Base-by-base conservation (phyloP, 345 rosid species). In the Alliaria petiolata region DNA sequence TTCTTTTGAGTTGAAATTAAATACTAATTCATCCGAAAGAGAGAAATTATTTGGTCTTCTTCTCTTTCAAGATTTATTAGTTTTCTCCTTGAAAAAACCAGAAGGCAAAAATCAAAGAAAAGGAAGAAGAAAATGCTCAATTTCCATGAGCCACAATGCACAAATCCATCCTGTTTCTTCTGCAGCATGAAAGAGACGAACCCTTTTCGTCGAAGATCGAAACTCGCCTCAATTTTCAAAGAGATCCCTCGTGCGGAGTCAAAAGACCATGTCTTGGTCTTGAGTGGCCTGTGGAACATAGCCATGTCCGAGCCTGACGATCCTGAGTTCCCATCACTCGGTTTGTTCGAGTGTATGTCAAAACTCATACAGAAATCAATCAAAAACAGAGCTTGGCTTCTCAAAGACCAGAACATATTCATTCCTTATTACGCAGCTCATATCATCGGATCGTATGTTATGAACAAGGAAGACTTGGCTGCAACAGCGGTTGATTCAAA, bases 391-490 rank as follows among this genome's bases (percentile, higher is more conserved):
- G 7, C 63, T 34, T 92, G 97, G 98, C 89, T 88, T 66, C 82
- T 76, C n/a, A 73, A 75, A 72, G 90, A 85, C 62, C 97, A 90
- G 64, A 90, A 92, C 83, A 78, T 90, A 45, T 90, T 85, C 68
- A 82, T 92, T 49, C 95, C 97, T 1, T 90, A 90, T 50, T 92
- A 90, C 58, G 93, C 98, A 12, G 90, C 95, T 0, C 95, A 92
- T 62, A 80, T 90, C 16, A 81, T 92, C 3, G 98, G 97, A 34
- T 84, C 98, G 8, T 88, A 92, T 42, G 81, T 83, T 30, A 84
- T 82, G 93, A 87, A 86, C 87, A 88, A 76, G 46, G 50, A 78
- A 44, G 75, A 76, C 16, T 75, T 85, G 7, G 97, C 97, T 11
- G 76, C 76, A 31, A 63, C 26, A 69, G 88, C 95, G 16, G 81